Conservation (phyloP, 192 early-diverging fungal species). For the Umbelopsis vinacea region DNA sequence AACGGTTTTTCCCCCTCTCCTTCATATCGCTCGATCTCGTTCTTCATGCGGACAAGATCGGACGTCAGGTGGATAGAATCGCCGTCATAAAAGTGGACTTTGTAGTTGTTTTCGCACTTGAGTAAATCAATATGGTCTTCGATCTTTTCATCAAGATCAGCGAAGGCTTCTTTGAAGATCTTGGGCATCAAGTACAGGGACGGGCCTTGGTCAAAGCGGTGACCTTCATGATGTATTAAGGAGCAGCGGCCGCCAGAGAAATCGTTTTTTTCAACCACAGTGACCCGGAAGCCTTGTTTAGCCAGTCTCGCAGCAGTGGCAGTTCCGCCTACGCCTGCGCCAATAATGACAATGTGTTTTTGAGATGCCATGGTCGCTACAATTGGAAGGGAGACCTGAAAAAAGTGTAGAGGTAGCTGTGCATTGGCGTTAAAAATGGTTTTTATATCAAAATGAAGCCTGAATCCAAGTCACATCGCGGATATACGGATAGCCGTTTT, state of each 20-base stretch:
- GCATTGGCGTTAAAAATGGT: neutral
- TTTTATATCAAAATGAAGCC: neutral
- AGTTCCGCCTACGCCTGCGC: constrained; percentile 59
- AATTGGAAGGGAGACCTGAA: neutral
- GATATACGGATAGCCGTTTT: constrained; percentile 5
- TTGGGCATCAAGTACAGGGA: constrained; percentile 62
- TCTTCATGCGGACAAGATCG: constrained; percentile 54
- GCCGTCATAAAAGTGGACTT: constrained; percentile 56
- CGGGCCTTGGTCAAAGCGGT: constrained; percentile 64
- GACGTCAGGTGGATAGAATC: constrained; percentile 50
- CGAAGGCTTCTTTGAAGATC: constrained; percentile 51
- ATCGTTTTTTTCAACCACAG: constrained; percentile 55
- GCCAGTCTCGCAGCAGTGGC: constrained; percentile 55
- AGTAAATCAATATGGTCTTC: constrained; percentile 51
- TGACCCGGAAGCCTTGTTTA: constrained; percentile 46
- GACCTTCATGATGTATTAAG: constrained; percentile 52
- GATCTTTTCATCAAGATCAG: constrained; percentile 51
- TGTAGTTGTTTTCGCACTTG: constrained; percentile 56
- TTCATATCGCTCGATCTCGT: constrained; percentile 55
- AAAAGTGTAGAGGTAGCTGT: neutral
- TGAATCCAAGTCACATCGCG: neutral
- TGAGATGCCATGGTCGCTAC: constrained; percentile 19
- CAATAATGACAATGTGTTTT: constrained; percentile 53
- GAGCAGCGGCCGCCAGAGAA: constrained; percentile 58
- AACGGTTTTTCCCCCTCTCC: constrained; percentile 36